Conservation (phyloP, 176 grass and related monocot species). For the Alopecurus myosuroides region DNA sequence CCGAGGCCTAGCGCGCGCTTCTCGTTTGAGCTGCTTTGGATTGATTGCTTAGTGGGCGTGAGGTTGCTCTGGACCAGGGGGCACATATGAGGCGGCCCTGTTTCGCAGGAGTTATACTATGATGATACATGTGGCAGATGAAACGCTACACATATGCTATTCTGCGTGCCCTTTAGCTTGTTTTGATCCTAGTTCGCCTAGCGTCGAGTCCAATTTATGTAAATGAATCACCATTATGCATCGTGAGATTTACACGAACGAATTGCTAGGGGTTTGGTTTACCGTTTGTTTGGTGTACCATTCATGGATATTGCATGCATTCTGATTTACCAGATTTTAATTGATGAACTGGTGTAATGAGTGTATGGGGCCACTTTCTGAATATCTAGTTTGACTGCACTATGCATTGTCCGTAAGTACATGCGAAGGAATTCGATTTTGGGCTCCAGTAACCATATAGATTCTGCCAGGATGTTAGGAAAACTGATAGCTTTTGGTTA, state of each 20-base stretch:
- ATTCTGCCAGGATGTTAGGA: background rate
- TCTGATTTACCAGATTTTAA: background rate
- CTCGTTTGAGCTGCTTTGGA: constrained; percentile 15
- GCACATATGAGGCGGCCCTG: background rate
- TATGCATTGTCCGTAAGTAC: background rate
- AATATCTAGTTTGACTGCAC: background rate
- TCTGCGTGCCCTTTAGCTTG: background rate
- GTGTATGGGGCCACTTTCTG: background rate
- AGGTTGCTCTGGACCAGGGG: background rate
- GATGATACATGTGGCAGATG: background rate
- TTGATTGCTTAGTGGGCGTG: background rate
- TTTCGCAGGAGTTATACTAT: background rate
- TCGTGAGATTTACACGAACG: background rate
- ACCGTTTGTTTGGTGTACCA: background rate
- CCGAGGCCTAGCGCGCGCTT: constrained; percentile 4
- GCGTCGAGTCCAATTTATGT: background rate
- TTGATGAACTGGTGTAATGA: background rate
- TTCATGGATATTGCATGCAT: background rate
- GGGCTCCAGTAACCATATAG: background rate
- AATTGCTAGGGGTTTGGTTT: background rate
- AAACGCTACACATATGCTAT: background rate
- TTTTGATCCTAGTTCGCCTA: background rate
- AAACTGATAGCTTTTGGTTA: background rate
- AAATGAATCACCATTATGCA: background rate
- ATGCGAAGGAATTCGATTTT: background rate